A percentile compares a stretch with the other conserved stretches of the same genome.
phyloP scores from a whole-genome alignment of 257 asterid species.

The Paraleonurus japonicus region DNA sequence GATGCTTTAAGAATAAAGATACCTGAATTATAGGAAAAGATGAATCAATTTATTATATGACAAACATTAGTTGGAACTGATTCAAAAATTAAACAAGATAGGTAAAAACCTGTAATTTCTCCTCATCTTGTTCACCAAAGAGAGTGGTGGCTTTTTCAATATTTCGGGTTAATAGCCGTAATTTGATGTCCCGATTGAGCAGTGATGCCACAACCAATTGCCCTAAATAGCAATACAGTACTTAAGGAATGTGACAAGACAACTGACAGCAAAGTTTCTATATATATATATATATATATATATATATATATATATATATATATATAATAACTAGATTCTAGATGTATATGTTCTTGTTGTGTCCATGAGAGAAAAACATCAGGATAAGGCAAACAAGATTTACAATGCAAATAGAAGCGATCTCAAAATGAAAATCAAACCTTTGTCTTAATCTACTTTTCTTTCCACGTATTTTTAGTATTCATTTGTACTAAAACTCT shows the following conservation, averaged over 20 bases:
- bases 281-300: background rate
- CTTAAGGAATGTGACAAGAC: background rate
- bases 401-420: background rate
- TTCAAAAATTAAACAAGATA: constrained; percentile 12
- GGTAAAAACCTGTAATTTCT: constrained; percentile 60
- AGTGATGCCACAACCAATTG: constrained; percentile 89
- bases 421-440: constrained; percentile 6
- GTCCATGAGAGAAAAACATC: background rate
- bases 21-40: constrained; percentile 16
- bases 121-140: constrained; percentile 79
- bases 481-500: background rate
- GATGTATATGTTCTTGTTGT: background rate
- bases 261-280: background rate
- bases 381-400: background rate
- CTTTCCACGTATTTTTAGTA: background rate
- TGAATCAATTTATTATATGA: background rate
- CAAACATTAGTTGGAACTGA: background rate
- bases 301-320: background rate
- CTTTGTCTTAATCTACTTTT: background rate
- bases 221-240: constrained; percentile 49
- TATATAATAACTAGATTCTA: background rate
- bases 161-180: constrained; percentile 72
- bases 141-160: constrained; percentile 70
- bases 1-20: constrained; percentile 22
- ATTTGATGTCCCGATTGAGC: constrained; percentile 60